Base-by-base conservation (phyloP, 305 asterid genomes). In the Coffea humblotiana region DNA sequence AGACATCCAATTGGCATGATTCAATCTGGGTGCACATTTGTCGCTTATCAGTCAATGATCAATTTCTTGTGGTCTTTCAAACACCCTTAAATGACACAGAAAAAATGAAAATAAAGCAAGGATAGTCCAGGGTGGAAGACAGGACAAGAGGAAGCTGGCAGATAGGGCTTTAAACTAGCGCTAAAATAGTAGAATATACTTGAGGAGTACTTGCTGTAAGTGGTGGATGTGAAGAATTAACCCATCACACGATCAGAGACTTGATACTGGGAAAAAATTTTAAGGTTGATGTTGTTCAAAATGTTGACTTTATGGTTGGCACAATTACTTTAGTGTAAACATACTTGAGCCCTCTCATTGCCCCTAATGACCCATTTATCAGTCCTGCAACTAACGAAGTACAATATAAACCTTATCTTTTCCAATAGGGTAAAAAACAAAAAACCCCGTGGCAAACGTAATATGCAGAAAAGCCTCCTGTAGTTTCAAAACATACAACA, bases 21-120 rank as follows among this genome's bases (percentile, higher is more conserved):
- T 66, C 19, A 72, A 74, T 66, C 35, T 32, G 47, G 56, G 74
- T 47, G n/a, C 5, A n/a, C 58, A n/a, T 49, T 4, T 74, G 54
- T 21, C 23, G 65, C 18, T 49, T 63, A 18, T 65, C 15, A 37
- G 54, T 29, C 23, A 58, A 52, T 51, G 60, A 21, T 63, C 49
- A 81, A 35, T 37, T 25, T 12, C 37, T 32, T 7, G 0, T 63
- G 35, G 11, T 54, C 43, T 52, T 40, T 71, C 49, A 51, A 81
- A 25, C 12, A 45, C 40, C 43, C 56, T 40, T 19, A 35, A 32
- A 12, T 23, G 35, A 37, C 27, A 48, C 29, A 48, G 19, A 19
- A 63, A 54, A 29, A 27, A 58, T 21, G 18, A 56, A 54, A 51
- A 77, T 70, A 77, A 72, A 83, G 79, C 72, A 45, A 72, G 72